Conservation (phyloP, 1,284 basidiomycete genomes). For the Cryptococcus hybrid region DNA sequence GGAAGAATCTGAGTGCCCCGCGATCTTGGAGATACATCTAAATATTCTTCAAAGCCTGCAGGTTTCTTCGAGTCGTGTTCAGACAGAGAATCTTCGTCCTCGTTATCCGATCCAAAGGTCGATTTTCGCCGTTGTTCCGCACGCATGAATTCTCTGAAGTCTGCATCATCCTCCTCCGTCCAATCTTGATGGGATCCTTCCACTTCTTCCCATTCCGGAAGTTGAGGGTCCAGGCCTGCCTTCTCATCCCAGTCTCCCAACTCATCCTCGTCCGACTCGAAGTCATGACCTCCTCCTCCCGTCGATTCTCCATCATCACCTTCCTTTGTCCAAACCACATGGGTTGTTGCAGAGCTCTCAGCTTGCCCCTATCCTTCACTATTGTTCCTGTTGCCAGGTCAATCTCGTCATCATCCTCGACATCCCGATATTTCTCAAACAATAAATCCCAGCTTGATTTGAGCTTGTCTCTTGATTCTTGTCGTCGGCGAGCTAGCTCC, state of each 20-base stretch:
- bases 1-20: slow-evolving; percentile 10
- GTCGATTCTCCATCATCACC: too few relatives aligned
- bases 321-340: slow-evolving; percentile 17
- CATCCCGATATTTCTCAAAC: slow-evolving; percentile 35
- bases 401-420: slow-evolving; percentile 50
- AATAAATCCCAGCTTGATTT: slow-evolving; percentile 36
- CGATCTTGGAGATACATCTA: slow-evolving; percentile 3
- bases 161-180: slow-evolving; percentile 8
- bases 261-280: slow-evolving; percentile 35
- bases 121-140: slow-evolving; percentile 12
- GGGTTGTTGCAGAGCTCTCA: slow-evolving; percentile 10
- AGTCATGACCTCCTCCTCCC: neutral
- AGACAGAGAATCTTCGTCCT: neutral
- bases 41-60: neutral
- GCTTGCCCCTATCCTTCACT: slow-evolving; percentile 27
- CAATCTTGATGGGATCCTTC: neutral
- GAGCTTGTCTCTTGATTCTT: slow-evolving; percentile 18
- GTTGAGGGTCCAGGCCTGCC: slow-evolving; percentile 30
- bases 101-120: slow-evolving; percentile 4
- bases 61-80: neutral
- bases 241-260: slow-evolving; percentile 34
- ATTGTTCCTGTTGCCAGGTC: slow-evolving; percentile 38
- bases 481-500: slow-evolving; percentile 9
- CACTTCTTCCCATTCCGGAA: neutral
- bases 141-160: slow-evolving; percentile 18